phyloP scores from a whole-genome alignment of 768 basidiomycete species.

The Mycena maculata region DNA sequence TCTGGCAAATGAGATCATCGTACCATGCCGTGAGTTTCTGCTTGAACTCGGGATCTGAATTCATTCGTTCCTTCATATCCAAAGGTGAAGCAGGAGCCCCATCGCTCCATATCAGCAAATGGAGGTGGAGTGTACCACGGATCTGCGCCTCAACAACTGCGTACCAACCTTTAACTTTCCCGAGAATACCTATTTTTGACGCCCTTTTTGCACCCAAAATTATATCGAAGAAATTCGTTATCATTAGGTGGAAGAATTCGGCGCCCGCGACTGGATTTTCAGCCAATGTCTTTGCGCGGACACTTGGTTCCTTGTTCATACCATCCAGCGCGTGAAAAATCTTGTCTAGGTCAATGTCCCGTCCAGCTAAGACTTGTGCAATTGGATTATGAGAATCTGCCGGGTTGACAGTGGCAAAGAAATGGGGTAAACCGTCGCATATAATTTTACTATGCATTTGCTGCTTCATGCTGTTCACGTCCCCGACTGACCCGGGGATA shows the following conservation, averaged over 20 bases:
- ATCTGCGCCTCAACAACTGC: slow-evolving; percentile 42
- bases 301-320: neutral
- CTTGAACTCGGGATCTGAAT: slow-evolving; percentile 18
- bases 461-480: no score
- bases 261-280: slow-evolving; percentile 34
- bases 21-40: slow-evolving; percentile 19
- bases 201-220: slow-evolving; percentile 36
- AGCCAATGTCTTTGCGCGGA: neutral
- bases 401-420: slow-evolving; percentile 36
- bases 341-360: slow-evolving; percentile 34
- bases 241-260: slow-evolving; percentile 47
- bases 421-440: slow-evolving; percentile 30
- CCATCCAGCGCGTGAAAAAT: slow-evolving; percentile 24
- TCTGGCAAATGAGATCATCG: no score
- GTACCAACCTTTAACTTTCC: slow-evolving; percentile 36
- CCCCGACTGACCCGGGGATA: no score
- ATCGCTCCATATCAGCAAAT: slow-evolving; percentile 44
- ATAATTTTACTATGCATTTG: no score
- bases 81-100: no score
- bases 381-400: slow-evolving; percentile 36
- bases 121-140: slow-evolving; percentile 42
- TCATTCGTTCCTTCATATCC: slow-evolving; percentile 21
- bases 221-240: slow-evolving; percentile 36
- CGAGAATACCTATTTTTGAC: slow-evolving; percentile 39
- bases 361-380: slow-evolving; percentile 34